These are phyloP conservation scores for Pythium apleroticum DNA, from an alignment of 352 stramenopile species.

Conservation along the genomic window DNA sequence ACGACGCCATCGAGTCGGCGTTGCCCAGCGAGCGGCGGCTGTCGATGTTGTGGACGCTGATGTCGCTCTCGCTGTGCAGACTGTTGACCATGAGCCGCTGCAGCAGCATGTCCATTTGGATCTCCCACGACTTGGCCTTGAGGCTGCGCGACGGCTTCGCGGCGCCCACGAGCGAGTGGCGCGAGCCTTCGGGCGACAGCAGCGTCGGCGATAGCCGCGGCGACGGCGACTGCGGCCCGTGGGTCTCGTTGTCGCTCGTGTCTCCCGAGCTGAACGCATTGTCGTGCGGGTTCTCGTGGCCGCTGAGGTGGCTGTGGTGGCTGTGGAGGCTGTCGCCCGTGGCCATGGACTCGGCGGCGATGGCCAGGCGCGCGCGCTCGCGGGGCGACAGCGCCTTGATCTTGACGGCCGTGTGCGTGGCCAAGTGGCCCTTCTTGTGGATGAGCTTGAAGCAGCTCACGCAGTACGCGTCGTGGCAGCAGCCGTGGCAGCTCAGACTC, in stretches of 20 bases:
- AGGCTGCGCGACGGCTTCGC: background rate
- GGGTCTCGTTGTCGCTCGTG: slow-evolving; percentile 22
- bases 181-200: slow-evolving; percentile 11
- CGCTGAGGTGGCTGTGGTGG: background rate
- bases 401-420: slow-evolving; percentile 77
- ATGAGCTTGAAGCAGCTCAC: slow-evolving; percentile 88
- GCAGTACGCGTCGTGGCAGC: slow-evolving; percentile 85
- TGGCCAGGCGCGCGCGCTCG: slow-evolving; percentile 18
- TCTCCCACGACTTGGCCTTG: slow-evolving; percentile 71
- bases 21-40: slow-evolving; percentile 44
- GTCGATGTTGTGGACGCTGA: slow-evolving; percentile 83
- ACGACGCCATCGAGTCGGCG: slow-evolving; percentile 39
- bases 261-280: slow-evolving; percentile 7
- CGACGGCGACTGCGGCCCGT: slow-evolving; percentile 6
- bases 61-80: slow-evolving; percentile 67
- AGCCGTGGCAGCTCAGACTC: slow-evolving; percentile 78
- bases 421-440: slow-evolving; percentile 83
- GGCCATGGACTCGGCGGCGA: slow-evolving; percentile 12
- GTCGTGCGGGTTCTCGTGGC: background rate
- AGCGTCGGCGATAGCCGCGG: background rate
- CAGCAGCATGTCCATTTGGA: slow-evolving; percentile 84
- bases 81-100: slow-evolving; percentile 86
- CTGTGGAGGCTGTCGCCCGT: slow-evolving; percentile 8
- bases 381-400: slow-evolving; percentile 30
- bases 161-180: background rate